Evolutionary conservation across 208 protist species (phyloP).

Genomic region (Wallacemonas rigidus): DNA sequence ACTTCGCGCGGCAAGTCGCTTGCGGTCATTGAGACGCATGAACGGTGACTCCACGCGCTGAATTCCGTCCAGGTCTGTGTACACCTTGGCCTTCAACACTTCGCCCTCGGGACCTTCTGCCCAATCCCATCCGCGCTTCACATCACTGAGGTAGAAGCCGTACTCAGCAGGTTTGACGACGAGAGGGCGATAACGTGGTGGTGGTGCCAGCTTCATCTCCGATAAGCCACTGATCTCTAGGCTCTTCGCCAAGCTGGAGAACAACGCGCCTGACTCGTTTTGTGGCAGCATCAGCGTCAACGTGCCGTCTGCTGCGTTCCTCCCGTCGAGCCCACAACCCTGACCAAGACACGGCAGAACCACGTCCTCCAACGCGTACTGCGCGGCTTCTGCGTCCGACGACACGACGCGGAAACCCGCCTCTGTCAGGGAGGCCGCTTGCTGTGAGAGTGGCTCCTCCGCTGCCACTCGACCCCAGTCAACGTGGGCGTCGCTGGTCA

Average conservation of each 20-base stretch:
- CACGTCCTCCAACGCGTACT: conserved; percentile 55
- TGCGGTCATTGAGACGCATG: conserved; percentile 40
- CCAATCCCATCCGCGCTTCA: conserved; percentile 79
- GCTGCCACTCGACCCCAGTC: conserved; percentile 41
- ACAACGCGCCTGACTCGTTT: conserved; percentile 24
- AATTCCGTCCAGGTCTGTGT: conserved; percentile 81
- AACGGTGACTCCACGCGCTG: conserved; percentile 65
- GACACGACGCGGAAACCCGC: conserved; percentile 26
- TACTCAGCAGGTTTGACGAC: conserved; percentile 39
- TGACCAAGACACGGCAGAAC: conserved; percentile 47
- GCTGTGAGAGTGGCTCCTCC: background rate
- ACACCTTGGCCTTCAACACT: conserved; percentile 44
- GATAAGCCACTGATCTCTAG: conserved; percentile 57
- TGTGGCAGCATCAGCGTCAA: conserved; percentile 28
- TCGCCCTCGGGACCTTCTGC: conserved; percentile 33
- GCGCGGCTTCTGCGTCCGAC: conserved; percentile 41
- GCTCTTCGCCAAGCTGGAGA: conserved; percentile 43
- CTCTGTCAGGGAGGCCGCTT: background rate
- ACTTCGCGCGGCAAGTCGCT: conserved; percentile 54
- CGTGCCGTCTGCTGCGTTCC: conserved; percentile 1
- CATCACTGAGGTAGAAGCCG: conserved; percentile 65
- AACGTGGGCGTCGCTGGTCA: conserved; percentile 51
- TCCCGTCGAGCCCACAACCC: conserved; percentile 34
- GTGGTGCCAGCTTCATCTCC: conserved; percentile 53
- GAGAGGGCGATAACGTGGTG: conserved; percentile 58